Percentiles rank a stretch among this genome's conserved stretches.
These are phyloP conservation scores for Mucor circinelloides DNA, from an alignment of 371 early-diverging fungal genomes.

Conservation along the genomic window DNA sequence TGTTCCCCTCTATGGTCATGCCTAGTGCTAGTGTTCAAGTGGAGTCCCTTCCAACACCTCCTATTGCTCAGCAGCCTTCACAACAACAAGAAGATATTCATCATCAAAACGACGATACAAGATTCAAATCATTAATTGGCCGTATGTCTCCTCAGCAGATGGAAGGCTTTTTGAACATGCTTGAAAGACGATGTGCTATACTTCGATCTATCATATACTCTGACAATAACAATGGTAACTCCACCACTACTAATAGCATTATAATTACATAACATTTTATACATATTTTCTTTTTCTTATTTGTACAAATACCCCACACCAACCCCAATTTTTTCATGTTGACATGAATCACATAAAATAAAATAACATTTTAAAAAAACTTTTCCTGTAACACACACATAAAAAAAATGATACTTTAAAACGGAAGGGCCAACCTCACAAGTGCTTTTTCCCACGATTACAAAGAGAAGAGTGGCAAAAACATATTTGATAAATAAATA, in stretches of 20 bases:
- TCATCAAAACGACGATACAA: conserved; percentile 19
- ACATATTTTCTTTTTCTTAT: conserved; percentile 4
- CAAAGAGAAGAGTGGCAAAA: neutral
- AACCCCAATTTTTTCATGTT: conserved; percentile 3
- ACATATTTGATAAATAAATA: neutral
- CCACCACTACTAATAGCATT: neutral
- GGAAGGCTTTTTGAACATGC: conserved; percentile 25
- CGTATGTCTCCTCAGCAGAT: conserved; percentile 29
- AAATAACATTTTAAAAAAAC: conserved; percentile 1
- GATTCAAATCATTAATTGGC: conserved; percentile 22
- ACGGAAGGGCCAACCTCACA: conserved; percentile 1
- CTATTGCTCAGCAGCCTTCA: neutral
- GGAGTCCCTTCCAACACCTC: conserved; percentile 5
- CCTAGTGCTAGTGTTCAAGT: neutral
- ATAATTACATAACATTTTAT: conserved; percentile 9
- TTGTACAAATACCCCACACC: conserved; percentile 2
- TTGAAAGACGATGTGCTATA: conserved; percentile 32
- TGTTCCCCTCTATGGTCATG: conserved; percentile 12
- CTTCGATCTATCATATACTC: conserved; percentile 27
- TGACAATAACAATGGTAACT: neutral
- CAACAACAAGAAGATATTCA: neutral
- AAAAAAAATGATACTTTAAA: conserved; percentile 1
- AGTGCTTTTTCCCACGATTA: neutral
- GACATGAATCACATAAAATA: conserved; percentile 6
- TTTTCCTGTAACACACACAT: conserved; percentile 5